A percentile compares a stretch with the other conserved stretches of the same genome.
phyloP scores from a whole-genome alignment of 257 asterid species.

The Salvia miltiorrhiza region DNA sequence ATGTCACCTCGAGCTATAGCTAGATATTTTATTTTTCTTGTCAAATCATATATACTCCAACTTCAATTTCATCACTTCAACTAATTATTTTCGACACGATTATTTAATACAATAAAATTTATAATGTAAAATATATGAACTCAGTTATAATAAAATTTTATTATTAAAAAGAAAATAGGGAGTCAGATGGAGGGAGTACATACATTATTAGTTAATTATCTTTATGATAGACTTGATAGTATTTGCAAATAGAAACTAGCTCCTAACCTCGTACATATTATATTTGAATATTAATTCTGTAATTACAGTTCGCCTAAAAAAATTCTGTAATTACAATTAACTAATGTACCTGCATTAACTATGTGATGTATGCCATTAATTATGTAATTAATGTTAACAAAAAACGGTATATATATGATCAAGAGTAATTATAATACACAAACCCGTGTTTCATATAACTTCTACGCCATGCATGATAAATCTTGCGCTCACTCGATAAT shows the following conservation, averaged over 20 bases:
- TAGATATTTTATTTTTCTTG: slow-evolving; percentile 1
- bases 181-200: too few species aligned
- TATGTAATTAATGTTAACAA: neutral
- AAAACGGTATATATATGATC: neutral
- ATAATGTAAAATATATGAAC: too few species aligned
- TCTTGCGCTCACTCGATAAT: neutral
- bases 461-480: neutral
- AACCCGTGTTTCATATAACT: neutral
- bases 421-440: too few species aligned
- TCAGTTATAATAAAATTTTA: too few species aligned
- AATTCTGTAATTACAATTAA: neutral
- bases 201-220: neutral
- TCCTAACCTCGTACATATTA: neutral
- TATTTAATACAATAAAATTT: too few species aligned
- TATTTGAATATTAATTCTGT: neutral
- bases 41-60: slow-evolving; percentile 8
- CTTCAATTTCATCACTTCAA: too few species aligned
- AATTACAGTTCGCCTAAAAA: too few species aligned
- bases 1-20: slow-evolving; percentile 17
- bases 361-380: neutral
- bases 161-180: too few species aligned
- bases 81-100: too few species aligned
- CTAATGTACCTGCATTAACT: neutral
- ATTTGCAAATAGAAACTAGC: neutral
- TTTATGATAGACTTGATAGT: neutral